A percentile compares a stretch with the other conserved stretches of the same genome.
Conservation (phyloP, 257 asterid genomes). For the Solanum neorickii region DNA sequence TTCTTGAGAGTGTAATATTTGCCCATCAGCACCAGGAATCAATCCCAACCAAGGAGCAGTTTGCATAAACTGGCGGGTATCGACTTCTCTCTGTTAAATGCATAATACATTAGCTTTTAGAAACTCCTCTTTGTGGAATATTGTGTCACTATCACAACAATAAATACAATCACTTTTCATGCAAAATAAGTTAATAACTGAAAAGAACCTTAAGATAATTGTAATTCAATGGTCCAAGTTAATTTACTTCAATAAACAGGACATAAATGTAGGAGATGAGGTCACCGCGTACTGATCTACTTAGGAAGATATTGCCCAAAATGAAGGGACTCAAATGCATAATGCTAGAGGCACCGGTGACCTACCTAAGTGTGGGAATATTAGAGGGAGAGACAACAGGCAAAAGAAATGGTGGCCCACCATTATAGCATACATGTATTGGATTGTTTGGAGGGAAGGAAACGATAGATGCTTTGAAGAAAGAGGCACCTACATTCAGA, state of each 20-base stretch:
- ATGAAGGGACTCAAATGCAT: not conserved
- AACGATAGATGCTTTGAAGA: not conserved
- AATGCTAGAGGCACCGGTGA: not conserved
- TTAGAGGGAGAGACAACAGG: not conserved
- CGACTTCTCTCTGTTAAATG: constrained; percentile 73
- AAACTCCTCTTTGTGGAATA: not conserved
- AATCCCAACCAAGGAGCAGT: constrained; percentile 98
- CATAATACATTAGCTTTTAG: not conserved
- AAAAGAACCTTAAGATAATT: not conserved
- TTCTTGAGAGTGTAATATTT: constrained; percentile 60
- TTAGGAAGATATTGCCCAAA: not conserved
- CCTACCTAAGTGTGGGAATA: not conserved
- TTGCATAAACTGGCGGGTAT: constrained; percentile 92
- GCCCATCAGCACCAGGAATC: constrained; percentile 88
- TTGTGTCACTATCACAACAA: not conserved
- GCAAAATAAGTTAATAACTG: not conserved
- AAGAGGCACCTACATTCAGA: not conserved
- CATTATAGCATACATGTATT: not conserved
- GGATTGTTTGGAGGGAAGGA: not conserved
- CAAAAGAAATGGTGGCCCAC: not conserved
- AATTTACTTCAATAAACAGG: not conserved
- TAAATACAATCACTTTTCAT: not conserved
- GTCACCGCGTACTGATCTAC: not conserved
- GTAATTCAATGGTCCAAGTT: not conserved
- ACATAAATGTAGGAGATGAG: not conserved